A percentile compares a stretch with the other conserved stretches of the same genome.
These are phyloP conservation scores for Copromyces sp. DNA, from an alignment of 495 filamentous ascomycete genomes.

Conservation along the genomic window DNA sequence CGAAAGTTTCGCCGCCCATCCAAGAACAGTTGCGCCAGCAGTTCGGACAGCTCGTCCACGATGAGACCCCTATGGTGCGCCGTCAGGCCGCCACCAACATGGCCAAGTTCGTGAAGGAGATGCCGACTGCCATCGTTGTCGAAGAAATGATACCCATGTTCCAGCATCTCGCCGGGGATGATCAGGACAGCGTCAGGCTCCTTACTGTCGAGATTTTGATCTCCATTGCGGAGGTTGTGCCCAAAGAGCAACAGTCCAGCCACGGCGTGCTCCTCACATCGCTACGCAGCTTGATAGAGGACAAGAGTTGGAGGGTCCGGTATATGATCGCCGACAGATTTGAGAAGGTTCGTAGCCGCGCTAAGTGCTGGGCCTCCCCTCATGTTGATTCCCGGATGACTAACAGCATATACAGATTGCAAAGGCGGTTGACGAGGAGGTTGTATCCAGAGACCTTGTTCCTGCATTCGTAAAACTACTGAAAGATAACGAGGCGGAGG, in stretches of 20 bases:
- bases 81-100: constrained; percentile 93
- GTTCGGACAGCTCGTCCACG: constrained; percentile 85
- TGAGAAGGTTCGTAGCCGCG: constrained; percentile 61
- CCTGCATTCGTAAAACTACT: constrained; percentile 95
- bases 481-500: constrained; percentile 95
- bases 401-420: constrained; percentile 55
- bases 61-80: constrained; percentile 98
- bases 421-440: constrained; percentile 96
- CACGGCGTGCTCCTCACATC: constrained; percentile 87
- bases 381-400: background rate
- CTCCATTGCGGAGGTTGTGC: constrained; percentile 91
- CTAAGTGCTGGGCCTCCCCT: background rate
- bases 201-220: constrained; percentile 96
- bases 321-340: constrained; percentile 99
- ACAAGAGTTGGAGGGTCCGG: constrained; percentile 97
- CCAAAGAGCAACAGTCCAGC: constrained; percentile 94
- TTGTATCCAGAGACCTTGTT: constrained; percentile 84
- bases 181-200: constrained; percentile 93
- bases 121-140: constrained; percentile 81
- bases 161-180: constrained; percentile 88
- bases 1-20: constrained; percentile 67
- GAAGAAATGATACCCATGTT: constrained; percentile 99
- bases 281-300: constrained; percentile 84
- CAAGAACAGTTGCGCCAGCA: constrained; percentile 86
- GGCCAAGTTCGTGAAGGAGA: constrained; percentile 93